A percentile compares a stretch with the other conserved stretches of the same genome.
These are phyloP conservation scores for Solanum medicagineum DNA, from an alignment of 257 asterid genomes.

Conservation along the genomic window DNA sequence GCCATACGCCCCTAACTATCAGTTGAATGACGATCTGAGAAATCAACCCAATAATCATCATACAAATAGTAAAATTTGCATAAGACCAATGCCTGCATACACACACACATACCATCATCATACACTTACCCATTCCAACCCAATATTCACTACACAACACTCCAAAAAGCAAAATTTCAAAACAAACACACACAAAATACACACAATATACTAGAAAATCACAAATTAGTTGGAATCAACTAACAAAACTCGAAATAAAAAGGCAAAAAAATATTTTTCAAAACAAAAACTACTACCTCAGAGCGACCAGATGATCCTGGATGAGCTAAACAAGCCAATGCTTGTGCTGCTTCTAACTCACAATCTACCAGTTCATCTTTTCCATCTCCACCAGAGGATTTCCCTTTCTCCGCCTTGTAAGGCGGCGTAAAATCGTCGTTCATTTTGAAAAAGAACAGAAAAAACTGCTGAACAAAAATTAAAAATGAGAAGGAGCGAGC, in stretches of 20 bases:
- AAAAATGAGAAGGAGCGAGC: background rate
- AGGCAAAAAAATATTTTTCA: background rate
- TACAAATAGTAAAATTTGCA: background rate
- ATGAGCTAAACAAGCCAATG: conserved; percentile 31
- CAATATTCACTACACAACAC: background rate
- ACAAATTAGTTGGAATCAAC: background rate
- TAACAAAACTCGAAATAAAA: background rate
- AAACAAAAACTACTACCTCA: background rate
- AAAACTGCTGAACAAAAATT: background rate
- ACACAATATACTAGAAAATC: background rate
- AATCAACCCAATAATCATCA: background rate
- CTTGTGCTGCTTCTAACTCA: conserved; percentile 47
- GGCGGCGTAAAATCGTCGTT: background rate
- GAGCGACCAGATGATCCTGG: background rate
- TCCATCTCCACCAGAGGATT: background rate
- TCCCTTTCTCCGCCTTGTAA: background rate
- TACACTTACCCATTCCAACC: background rate
- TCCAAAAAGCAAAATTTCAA: background rate
- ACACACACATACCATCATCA: background rate
- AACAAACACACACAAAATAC: background rate
- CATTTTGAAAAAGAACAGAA: background rate
- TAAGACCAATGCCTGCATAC: background rate
- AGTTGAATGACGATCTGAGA: background rate
- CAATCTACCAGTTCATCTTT: conserved; percentile 11
- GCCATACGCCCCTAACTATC: background rate